Evolutionary conservation across 257 asterid genomes (phyloP), one percentile per base, ranked within the genome.

Genomic region (Solanum arcanum): DNA sequence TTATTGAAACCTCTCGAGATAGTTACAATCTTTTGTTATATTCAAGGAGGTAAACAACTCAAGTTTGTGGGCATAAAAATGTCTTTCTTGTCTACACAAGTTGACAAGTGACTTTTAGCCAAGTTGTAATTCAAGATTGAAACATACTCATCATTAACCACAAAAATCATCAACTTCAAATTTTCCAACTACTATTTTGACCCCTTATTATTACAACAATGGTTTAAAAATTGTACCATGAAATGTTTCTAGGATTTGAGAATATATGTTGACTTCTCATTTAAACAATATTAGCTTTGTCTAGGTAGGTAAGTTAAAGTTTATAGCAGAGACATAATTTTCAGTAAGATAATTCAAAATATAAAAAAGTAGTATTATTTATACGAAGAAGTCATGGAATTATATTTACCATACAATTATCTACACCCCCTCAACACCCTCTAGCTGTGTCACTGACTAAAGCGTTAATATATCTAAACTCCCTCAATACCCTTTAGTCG

Each of bases 11-110:
- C 66, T 73, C n/a, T 35, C 49, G 21, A 74, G 31, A 74, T 31
- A 21, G 81, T 37, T 11, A 7, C 18, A 7, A 74, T 81, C 44
- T 42, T 88, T n/a, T 29, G 90, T 77, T 75, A 29, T 78, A 35
- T 35, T 88, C 86, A 35, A 76, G 91, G 88, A 86, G 90, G 33
- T 86, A 89, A 85, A 85, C 88, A 83, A 84, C 86, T 86, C 66
- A 86, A 89, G 90, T 81, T 82, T 88, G 89, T 62, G 84, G 83
- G 77, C 8, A 23, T 21, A 35, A 5, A 7, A 74, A 20, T 87
- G 87, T 86, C 21, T 70, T 85, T 66, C 3, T 13, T 89, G 86
- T 89, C 89, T 86, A 42, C 89, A 87, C 88, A 75, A 86, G 86
- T 85, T 86, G 88, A 75, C 91, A 83, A 86, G 68, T 37, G 27